Evolutionary conservation across 306 rosid genomes (phyloP), one percentile per base, ranked within the genome.

Genomic region (Sicyos edulis): DNA sequence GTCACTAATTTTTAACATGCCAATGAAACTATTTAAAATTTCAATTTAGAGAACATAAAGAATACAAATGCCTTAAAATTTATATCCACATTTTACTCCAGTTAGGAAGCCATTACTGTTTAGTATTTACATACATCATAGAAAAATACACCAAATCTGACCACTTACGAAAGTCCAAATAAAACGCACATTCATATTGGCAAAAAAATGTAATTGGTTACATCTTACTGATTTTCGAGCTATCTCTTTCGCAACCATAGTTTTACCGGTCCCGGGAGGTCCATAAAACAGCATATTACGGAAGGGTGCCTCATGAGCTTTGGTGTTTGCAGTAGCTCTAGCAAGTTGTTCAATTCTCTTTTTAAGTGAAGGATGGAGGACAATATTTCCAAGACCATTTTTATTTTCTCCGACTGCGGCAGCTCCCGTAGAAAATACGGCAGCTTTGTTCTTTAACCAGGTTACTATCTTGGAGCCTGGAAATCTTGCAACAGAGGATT

Each of bases 261-360:
- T 95, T 89, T 95, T 91, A 61, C 99, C 99, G 21, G 99, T 95
- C 50, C 99, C 99, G 55, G 99, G 99, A 65, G 92, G 97, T 50
- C 97, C 99, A 83, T 95, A 91, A 79, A 95, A 95, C 65, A 95
- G 86, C 97, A 95, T 89, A 75, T 95, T 91, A 57, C 96, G 96
- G 67, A 95, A 95, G 60, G 99, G 99, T 51, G 99, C 99, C 80
- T 91, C 89, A 81, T 95, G 96, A 77, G 84, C 71, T 85, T 95
- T 95, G 62, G 99, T 95, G 79, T 95, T 95, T 75, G 91, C 81
- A 73, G 99, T 91, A 26, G 99, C 96, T 49, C 92, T 84, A 5
- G 99, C 95, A 79, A 95, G 97, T 70, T 89, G 91, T 77, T 81
- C 90, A 73, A 95, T 95, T 85, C 99, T 87, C 85, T 80, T 89